Conservation (phyloP, 129 eudicot genomes). For the Sambucus nigra region DNA sequence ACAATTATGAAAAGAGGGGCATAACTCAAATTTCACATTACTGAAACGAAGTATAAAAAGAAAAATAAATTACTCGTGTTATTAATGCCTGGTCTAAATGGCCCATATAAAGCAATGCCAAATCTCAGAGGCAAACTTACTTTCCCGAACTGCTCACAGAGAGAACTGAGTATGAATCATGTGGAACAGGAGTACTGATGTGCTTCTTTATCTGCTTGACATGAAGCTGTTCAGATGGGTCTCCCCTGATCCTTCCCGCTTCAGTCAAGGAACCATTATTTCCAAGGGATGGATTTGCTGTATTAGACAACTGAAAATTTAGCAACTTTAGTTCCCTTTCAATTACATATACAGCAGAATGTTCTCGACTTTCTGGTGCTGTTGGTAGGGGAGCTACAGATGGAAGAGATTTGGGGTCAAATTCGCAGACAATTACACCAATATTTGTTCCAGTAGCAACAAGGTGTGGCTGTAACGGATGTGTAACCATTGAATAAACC, state of each 20-base stretch:
- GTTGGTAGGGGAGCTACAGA: constrained; percentile 86
- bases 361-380: constrained; percentile 84
- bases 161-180: constrained; percentile 83
- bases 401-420: constrained; percentile 89
- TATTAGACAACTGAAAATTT: constrained; percentile 75
- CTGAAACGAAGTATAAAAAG: too few relatives aligned
- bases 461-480: constrained; percentile 95
- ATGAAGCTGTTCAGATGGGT: constrained; percentile 58
- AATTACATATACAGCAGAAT: constrained; percentile 70
- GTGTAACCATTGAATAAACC: constrained; percentile 98
- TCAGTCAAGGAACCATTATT: constrained; percentile 83
- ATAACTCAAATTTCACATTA: too few relatives aligned
- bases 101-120: neutral
- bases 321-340: constrained; percentile 85
- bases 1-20: too few relatives aligned
- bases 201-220: constrained; percentile 92
- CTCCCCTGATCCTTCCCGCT: constrained; percentile 71
- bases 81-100: too few relatives aligned
- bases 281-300: constrained; percentile 73
- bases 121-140: constrained; percentile 60
- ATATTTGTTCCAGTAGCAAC: constrained; percentile 97
- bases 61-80: too few relatives aligned
- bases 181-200: constrained; percentile 95
- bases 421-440: constrained; percentile 83
- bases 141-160: constrained; percentile 97